Evolutionary conservation across 2,329 filamentous ascomycete species (phyloP).

Genomic region (Alternaria atra): DNA sequence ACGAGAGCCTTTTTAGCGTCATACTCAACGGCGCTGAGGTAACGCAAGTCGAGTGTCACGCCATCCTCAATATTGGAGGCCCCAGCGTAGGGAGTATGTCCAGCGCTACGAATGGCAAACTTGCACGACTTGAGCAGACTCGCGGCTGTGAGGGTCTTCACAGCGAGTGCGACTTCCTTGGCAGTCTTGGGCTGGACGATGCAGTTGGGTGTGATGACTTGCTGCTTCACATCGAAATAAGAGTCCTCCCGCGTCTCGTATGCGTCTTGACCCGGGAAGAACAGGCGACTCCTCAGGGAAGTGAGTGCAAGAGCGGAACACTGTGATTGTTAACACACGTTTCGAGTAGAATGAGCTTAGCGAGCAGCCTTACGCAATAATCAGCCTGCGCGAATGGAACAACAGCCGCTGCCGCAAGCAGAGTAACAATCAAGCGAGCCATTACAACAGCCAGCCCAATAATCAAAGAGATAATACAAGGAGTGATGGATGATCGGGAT

Average conservation of each 20-base stretch:
- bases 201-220: constrained; percentile 31
- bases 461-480: not conserved
- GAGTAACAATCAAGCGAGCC: constrained; percentile 11
- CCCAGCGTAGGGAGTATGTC: constrained; percentile 36
- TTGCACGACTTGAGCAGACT: constrained; percentile 19
- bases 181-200: constrained; percentile 33
- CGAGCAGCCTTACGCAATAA: constrained; percentile 12
- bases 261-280: constrained; percentile 24
- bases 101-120: constrained; percentile 37
- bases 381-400: constrained; percentile 7
- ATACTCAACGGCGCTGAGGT: constrained; percentile 30
- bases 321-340: constrained; percentile 1
- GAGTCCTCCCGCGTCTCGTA: constrained; percentile 25
- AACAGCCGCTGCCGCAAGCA: constrained; percentile 20
- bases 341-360: not conserved
- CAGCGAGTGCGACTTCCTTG: constrained; percentile 26
- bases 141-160: constrained; percentile 24
- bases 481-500: not conserved
- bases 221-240: constrained; percentile 36
- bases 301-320: constrained; percentile 17
- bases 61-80: constrained; percentile 41
- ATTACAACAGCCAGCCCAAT: not conserved
- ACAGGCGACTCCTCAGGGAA: constrained; percentile 17
- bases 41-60: constrained; percentile 38
- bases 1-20: constrained; percentile 25